Evolutionary conservation across 192 early-diverging fungal genomes (phyloP), one percentile per base, ranked within the genome.

Genomic region (Coemansia umbellata): DNA sequence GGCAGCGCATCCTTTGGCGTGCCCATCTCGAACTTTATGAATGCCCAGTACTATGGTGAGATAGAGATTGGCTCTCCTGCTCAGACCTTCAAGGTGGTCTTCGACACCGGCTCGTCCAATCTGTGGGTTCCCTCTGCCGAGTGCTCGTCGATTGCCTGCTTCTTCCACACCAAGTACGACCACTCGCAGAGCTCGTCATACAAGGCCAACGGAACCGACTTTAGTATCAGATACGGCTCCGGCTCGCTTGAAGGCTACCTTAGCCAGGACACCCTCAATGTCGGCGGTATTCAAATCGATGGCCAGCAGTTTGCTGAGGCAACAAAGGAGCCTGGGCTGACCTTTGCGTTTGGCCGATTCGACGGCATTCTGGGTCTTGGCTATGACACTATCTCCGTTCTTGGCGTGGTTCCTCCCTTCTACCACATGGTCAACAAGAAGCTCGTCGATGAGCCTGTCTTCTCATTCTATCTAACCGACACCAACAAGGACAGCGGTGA

Each of bases 361-460:
- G 96, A 99, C 67, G 96, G 96, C 15, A 99, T 99, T 64, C 81
- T 97, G 43, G 95, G 94, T 9, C 74, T 97, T 13, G 93, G 81
- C n/a, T 89, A 91, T 56, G 87, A 92, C 53, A 85, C 79, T 45
- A 96, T 97, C 67, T 85, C 93, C 7, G 94, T 98, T 23, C 66
- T 87, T 27, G 74, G 81, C 23, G 89, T 91, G 10, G 91, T 94
- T 37, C 96, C 96, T 13, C 96, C 96, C 5, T 91, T 99, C 71
- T 99, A 96, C 69, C 82, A 87, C 51, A 87, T 97, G 84, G 81
- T 96, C 28, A 81, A 94, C 50, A 69, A 83, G 58, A 81, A 83
- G 53, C 67, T 97, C 36, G 27, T 97, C 21, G 86, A 91, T 41
- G 78, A 94, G 56, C 91, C 91, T 2, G 53, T 99, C 17, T 95